A percentile compares a stretch with the other conserved stretches of the same genome.
These are phyloP conservation scores for Blastomyces emzantsi DNA, from an alignment of 2,329 filamentous ascomycete genomes.

Conservation along the genomic window DNA sequence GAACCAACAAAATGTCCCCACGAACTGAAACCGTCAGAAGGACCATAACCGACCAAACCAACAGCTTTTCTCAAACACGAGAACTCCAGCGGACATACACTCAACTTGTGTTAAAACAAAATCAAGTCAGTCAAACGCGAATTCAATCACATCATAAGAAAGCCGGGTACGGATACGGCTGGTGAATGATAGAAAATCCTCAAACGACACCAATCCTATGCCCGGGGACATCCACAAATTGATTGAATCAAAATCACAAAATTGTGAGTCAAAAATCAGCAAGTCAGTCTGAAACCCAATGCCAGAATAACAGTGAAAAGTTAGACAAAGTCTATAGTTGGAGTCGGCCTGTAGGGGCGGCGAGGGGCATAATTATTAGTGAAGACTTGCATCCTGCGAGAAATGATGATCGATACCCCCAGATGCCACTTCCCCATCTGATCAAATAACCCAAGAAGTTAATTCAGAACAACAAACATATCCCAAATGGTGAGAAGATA, in stretches of 20 bases:
- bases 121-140: conserved; percentile 4
- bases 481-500: background rate
- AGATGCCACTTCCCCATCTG: background rate
- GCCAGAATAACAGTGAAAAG: background rate
- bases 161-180: background rate
- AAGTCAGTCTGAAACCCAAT: conserved; percentile 6
- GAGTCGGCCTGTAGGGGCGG: background rate
- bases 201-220: background rate
- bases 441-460: background rate
- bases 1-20: background rate
- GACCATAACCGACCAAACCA: background rate
- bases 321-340: background rate
- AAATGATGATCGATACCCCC: background rate
- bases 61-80: background rate
- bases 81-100: conserved; percentile 10
- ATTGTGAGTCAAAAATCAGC: background rate
- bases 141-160: background rate
- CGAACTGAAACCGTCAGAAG: too few relatives aligned
- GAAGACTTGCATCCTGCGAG: background rate
- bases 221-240: conserved; percentile 2
- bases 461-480: background rate
- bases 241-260: background rate
- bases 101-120: background rate
- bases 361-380: background rate
- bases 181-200: background rate